These are phyloP conservation scores for Pleurotus salmoneostramineus DNA, from an alignment of 768 basidiomycete genomes.

Conservation along the genomic window DNA sequence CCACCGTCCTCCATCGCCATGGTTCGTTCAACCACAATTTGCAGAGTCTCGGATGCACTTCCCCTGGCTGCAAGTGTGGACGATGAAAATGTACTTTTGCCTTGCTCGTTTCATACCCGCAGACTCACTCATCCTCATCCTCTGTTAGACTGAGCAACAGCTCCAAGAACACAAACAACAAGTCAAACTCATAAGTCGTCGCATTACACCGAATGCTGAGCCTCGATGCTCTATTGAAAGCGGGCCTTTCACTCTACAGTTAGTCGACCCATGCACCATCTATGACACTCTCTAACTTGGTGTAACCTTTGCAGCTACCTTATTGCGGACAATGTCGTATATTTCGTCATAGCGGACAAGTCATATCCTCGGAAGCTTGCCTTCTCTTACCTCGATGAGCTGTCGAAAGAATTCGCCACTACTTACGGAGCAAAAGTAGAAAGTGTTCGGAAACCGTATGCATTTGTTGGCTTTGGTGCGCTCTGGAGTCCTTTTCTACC, in stretches of 20 bases:
- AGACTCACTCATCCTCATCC: background rate
- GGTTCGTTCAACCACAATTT: slow-evolving; percentile 87
- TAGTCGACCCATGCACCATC: slow-evolving; percentile 26
- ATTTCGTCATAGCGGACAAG: slow-evolving; percentile 92
- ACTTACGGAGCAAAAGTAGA: slow-evolving; percentile 95
- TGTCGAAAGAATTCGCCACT: slow-evolving; percentile 91
- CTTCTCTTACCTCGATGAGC: slow-evolving; percentile 95
- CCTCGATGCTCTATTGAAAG: slow-evolving; percentile 97
- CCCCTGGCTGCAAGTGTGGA: slow-evolving; percentile 96
- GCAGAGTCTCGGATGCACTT: slow-evolving; percentile 80
- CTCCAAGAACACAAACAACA: slow-evolving; percentile 99
- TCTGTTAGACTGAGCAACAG: slow-evolving; percentile 78
- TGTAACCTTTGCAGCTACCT: slow-evolving; percentile 66
- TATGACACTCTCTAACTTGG: slow-evolving; percentile 8
- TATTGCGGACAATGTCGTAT: slow-evolving; percentile 91
- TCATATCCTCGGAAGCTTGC: slow-evolving; percentile 96
- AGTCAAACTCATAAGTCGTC: slow-evolving; percentile 92
- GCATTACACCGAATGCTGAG: slow-evolving; percentile 91
- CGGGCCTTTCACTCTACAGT: slow-evolving; percentile 95
- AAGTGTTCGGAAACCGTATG: slow-evolving; percentile 91
- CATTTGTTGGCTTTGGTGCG: slow-evolving; percentile 96
- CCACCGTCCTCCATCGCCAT: slow-evolving; percentile 32
- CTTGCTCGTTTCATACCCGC: slow-evolving; percentile 3
- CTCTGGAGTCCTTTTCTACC: slow-evolving; percentile 8
- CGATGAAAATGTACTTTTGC: slow-evolving; percentile 78